These are phyloP conservation scores for Lactarius hatsudake DNA, from an alignment of 768 basidiomycete species.

Conservation along the genomic window DNA sequence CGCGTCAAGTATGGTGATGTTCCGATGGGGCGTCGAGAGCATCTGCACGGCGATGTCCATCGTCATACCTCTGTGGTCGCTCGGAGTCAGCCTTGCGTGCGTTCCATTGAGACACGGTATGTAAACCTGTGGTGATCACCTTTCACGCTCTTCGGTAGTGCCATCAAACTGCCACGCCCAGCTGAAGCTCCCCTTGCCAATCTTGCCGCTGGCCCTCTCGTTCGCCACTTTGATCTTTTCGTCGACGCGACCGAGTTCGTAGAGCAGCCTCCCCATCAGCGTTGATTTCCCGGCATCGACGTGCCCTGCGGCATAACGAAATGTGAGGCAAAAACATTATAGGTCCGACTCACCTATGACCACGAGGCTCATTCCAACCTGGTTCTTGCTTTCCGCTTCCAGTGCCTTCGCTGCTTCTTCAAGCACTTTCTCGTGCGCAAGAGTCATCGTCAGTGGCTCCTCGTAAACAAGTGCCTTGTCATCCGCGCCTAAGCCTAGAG, in stretches of 20 bases:
- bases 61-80: conserved; percentile 76
- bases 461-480: conserved; percentile 45
- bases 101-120: neutral
- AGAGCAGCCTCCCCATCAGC: conserved; percentile 90
- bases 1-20: conserved; percentile 93
- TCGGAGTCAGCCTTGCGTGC: conserved; percentile 13
- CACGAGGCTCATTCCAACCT: conserved; percentile 78
- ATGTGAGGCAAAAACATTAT: neutral
- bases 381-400: conserved; percentile 48
- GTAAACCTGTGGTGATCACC: conserved; percentile 48
- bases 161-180: conserved; percentile 99
- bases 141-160: conserved; percentile 85
- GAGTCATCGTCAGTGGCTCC: conserved; percentile 58
- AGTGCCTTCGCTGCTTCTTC: conserved; percentile 67
- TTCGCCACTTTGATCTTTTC: conserved; percentile 83
- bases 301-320: conserved; percentile 59
- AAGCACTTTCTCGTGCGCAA: conserved; percentile 78
- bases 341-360: conserved; percentile 71
- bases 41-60: conserved; percentile 94
- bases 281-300: conserved; percentile 99
- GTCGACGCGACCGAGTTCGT: conserved; percentile 85
- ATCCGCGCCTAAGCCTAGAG: conserved; percentile 58
- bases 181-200: conserved; percentile 92
- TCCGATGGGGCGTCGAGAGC: conserved; percentile 66
- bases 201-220: conserved; percentile 84